These are phyloP conservation scores for Mucor velutinosus DNA, from an alignment of 371 early-diverging fungal genomes.

Conservation along the genomic window DNA sequence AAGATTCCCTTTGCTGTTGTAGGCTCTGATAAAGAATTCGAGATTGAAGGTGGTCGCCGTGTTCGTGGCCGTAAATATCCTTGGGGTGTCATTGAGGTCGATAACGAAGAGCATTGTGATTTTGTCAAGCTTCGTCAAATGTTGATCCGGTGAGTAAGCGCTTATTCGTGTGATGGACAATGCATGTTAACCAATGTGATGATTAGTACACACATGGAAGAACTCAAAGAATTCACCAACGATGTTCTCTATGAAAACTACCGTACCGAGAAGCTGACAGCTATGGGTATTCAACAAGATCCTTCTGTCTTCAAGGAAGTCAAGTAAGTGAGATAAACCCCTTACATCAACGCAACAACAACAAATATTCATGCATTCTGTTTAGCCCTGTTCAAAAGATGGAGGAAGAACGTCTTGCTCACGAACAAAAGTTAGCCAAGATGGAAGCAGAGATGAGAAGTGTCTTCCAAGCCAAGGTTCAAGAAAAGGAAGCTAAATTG, in stretches of 20 bases:
- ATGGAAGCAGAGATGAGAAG: conserved; percentile 98
- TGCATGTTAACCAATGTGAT: too few species aligned
- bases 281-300: conserved; percentile 82
- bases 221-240: conserved; percentile 91
- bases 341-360: neutral
- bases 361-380: too few species aligned
- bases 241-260: conserved; percentile 95
- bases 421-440: conserved; percentile 93
- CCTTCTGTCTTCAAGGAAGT: conserved; percentile 79
- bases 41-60: conserved; percentile 67
- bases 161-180: neutral
- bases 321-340: conserved; percentile 47
- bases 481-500: conserved; percentile 95
- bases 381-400: conserved; percentile 80
- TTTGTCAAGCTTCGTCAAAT: conserved; percentile 94
- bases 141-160: conserved; percentile 66
- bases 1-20: conserved; percentile 97
- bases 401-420: conserved; percentile 88
- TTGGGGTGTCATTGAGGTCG: conserved; percentile 96
- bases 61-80: conserved; percentile 94
- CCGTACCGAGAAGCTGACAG: conserved; percentile 87
- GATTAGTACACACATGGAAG: conserved; percentile 85
- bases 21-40: conserved; percentile 90
- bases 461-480: conserved; percentile 96
- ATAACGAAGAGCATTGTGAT: conserved; percentile 89